Evolutionary conservation across 1,284 basidiomycete species (phyloP).

Genomic region (Meripilus lineatus): DNA sequence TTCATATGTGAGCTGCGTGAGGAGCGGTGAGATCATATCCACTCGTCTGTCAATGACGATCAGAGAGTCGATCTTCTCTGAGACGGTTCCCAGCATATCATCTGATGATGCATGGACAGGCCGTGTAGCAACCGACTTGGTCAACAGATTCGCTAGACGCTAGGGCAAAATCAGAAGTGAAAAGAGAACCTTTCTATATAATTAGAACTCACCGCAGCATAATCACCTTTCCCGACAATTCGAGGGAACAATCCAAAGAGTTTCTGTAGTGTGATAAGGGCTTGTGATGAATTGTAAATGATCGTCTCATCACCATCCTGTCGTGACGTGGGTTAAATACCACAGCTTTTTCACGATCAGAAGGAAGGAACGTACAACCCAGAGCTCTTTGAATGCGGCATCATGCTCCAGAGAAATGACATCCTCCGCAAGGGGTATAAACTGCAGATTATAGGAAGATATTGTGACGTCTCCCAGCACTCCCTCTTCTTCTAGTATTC

Average conservation of each 20-base stretch:
- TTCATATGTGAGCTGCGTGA: slow-evolving; percentile 96
- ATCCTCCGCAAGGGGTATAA: slow-evolving; percentile 90
- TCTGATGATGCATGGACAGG: slow-evolving; percentile 33
- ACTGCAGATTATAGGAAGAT: slow-evolving; percentile 85
- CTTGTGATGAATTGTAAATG: slow-evolving; percentile 86
- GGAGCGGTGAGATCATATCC: slow-evolving; percentile 95
- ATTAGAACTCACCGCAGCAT: slow-evolving; percentile 66
- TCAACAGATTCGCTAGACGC: slow-evolving; percentile 75
- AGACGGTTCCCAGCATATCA: slow-evolving; percentile 33
- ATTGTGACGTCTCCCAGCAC: slow-evolving; percentile 87
- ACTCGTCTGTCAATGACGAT: slow-evolving; percentile 88
- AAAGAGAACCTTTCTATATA: background rate
- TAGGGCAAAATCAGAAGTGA: slow-evolving; percentile 26
- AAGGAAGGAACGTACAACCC: slow-evolving; percentile 60
- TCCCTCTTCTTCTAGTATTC: slow-evolving; percentile 86
- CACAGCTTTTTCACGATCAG: too few species aligned
- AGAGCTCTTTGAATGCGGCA: slow-evolving; percentile 78
- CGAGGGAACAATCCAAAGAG: slow-evolving; percentile 90
- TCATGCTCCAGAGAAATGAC: slow-evolving; percentile 86
- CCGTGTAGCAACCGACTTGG: slow-evolving; percentile 48
- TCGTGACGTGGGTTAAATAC: too few species aligned
- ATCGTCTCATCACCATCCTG: slow-evolving; percentile 94
- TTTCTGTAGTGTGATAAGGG: slow-evolving; percentile 81
- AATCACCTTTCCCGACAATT: slow-evolving; percentile 91
- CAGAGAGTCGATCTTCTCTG: slow-evolving; percentile 77